Evolutionary conservation across 768 basidiomycete species (phyloP).

Genomic region (Lanmaoa rubissima): DNA sequence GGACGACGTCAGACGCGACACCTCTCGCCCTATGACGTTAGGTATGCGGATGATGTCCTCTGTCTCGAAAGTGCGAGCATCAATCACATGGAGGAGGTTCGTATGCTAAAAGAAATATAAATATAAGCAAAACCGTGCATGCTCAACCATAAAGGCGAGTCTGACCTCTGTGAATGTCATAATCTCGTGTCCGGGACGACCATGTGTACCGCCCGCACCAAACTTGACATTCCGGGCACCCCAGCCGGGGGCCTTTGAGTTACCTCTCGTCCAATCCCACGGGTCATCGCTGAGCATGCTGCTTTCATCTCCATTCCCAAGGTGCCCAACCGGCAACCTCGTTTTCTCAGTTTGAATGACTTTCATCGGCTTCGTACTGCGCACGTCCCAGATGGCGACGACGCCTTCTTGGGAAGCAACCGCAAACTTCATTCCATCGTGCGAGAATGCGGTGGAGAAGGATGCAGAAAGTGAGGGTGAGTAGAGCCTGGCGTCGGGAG

Average conservation of each 20-base stretch:
- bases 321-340: constrained; percentile 29
- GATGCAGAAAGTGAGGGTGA: constrained; percentile 58
- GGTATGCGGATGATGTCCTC: constrained; percentile 68
- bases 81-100: constrained; percentile 76
- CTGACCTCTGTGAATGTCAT: constrained; percentile 89
- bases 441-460: constrained; percentile 78
- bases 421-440: constrained; percentile 75
- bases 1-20: constrained; percentile 11
- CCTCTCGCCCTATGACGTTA: constrained; percentile 27
- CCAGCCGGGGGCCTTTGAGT: constrained; percentile 69
- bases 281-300: constrained; percentile 63
- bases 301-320: constrained; percentile 40
- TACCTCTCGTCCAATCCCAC: constrained; percentile 64
- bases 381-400: constrained; percentile 80
- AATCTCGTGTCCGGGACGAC: constrained; percentile 59
- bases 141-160: background rate
- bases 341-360: constrained; percentile 57
- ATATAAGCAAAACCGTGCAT: constrained; percentile 7
- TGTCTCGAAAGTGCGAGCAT: constrained; percentile 82
- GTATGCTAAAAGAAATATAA: constrained; percentile 57
- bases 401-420: constrained; percentile 82
- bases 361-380: constrained; percentile 68
- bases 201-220: constrained; percentile 52
- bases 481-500: constrained; percentile 45
- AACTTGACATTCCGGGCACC: constrained; percentile 88